Base-by-base conservation (phyloP, 2,329 filamentous ascomycete species). In the Sclerotinia spermophila region DNA sequence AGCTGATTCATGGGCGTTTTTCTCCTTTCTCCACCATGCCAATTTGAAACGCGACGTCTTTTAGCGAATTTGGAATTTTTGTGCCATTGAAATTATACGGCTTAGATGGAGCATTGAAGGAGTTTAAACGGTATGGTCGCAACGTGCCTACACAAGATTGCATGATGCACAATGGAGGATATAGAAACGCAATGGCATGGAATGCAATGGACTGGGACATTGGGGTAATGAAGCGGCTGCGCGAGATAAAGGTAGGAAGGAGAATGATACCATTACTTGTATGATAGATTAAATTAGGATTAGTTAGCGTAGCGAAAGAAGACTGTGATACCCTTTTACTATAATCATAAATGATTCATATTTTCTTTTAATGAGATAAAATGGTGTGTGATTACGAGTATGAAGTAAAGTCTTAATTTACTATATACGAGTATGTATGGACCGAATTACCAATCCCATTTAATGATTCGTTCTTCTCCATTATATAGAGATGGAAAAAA, bases 201-300 rank as follows among this genome's bases (percentile, higher is more conserved):
- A 30, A 70, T 45, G 38, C 10, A 30, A 66, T n/a, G 58, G 24
- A 38, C 13, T 44, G 68, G 38, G 48, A 55, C 17, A 45, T 55
- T 40, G 40, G 55, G 27, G 53, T 35, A 24, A 24, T 58, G 38
- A 66, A 35, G 60, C 21, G n/a, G 30, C 5, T 15, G 38, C n/a
- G 44, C 13, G 51, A 40, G 58, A 38, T 44, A 19, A 48, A 66
- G 10, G 68, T 45, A 55, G 10, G 68, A 56, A 55, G 48, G 45
- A 55, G 67, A 69, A 69, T 38, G 68, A 70, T 70, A 70, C 68
- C 68, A 66, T 70, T 70, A 58, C 58, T 58, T 70, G 68, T 70
- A 70, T 70, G 68, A 70, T 70, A 70, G 48, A 40, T 58, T 58
- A 40, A 55, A 24, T 44, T 35, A 69, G 58, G 58, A 69, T 64